Base-by-base conservation (phyloP, 306 rosid genomes). In the Pueraria montana region DNA sequence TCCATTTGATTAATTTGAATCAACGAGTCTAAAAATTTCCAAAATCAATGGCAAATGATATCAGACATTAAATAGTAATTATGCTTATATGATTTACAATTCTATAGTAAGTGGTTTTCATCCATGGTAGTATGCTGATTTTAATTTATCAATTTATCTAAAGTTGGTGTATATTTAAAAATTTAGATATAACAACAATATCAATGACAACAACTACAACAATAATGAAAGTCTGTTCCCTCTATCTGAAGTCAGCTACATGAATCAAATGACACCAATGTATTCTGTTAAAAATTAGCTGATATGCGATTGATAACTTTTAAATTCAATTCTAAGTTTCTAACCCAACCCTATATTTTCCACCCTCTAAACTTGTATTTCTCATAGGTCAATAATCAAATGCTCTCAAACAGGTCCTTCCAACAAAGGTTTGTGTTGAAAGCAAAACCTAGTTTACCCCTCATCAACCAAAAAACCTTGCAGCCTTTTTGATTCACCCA, bases 381-480 rank as follows among this genome's bases (percentile, higher is more conserved):
- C 64, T 80, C 84, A 46, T 80, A 71, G 50, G 40, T 80, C 52
- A 45, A 13, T 27, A 20, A 16, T 72, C 21, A 72, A 27, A 11
- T 46, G 38, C 63, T 74, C 12, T 34, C 5, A 4, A 21, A 32
- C 11, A 30, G 16, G 65, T 34, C 34, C 58, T 10, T 80, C 58
- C 34, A 6, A 27, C 3, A 24, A 80, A 21, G 2, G 43, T 21
- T 62, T 61, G 2, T 72, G 61, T 14, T 3, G 26, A 72, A 36
- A 43, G 26, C 26, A 72, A 73, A 62, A 16, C 66, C 42, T 58
- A 55, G 24, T 14, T 32, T 67, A 32, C 52, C 20, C 8, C 49
- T 61, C 26, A 61, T 61, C 73, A 59, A 30, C 50, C 11, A 1
- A 59, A 43, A 18, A 59, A 9, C 43, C 62, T 3, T 72, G 18